phyloP scores from a whole-genome alignment of 2,329 filamentous ascomycete species.

The Neonectria ditissima region DNA sequence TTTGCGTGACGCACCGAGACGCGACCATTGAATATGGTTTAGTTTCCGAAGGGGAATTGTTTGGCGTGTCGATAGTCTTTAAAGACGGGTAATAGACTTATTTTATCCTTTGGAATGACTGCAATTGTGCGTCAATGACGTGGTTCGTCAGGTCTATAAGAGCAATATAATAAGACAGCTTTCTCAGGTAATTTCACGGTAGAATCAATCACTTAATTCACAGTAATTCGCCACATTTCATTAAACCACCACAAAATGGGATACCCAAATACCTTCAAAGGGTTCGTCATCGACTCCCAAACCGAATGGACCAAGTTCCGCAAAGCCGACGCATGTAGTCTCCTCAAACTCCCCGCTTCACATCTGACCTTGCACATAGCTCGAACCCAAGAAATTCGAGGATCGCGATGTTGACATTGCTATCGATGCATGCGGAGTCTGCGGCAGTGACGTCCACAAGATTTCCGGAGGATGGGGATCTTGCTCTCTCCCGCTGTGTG shows the following conservation, averaged over 20 bases:
- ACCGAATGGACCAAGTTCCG: conserved; percentile 57
- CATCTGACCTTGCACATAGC: conserved; percentile 19
- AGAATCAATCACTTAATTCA: not conserved
- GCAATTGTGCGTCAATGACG: not conserved
- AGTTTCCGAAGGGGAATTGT: not conserved
- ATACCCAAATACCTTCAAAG: conserved; percentile 59
- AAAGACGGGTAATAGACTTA: not conserved
- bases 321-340: conserved; percentile 38
- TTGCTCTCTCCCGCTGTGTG: conserved; percentile 59
- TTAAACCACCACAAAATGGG: conserved; percentile 51
- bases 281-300: conserved; percentile 57
- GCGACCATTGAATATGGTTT: not conserved
- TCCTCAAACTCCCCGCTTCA: not conserved
- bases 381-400: conserved; percentile 54
- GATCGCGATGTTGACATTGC: conserved; percentile 71
- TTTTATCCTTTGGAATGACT: not conserved
- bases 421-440: conserved; percentile 76
- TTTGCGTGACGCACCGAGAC: not conserved
- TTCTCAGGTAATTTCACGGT: not conserved
- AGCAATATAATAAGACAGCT: not conserved
- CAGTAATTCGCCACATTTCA: not conserved
- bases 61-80: not conserved
- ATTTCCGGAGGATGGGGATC: conserved; percentile 68
- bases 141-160: not conserved
- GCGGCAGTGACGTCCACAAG: conserved; percentile 71